Percentiles rank a stretch among this genome's conserved stretches.
These are phyloP conservation scores for Delitschia confertaspora DNA, from an alignment of 495 filamentous ascomycete species.

Conservation along the genomic window DNA sequence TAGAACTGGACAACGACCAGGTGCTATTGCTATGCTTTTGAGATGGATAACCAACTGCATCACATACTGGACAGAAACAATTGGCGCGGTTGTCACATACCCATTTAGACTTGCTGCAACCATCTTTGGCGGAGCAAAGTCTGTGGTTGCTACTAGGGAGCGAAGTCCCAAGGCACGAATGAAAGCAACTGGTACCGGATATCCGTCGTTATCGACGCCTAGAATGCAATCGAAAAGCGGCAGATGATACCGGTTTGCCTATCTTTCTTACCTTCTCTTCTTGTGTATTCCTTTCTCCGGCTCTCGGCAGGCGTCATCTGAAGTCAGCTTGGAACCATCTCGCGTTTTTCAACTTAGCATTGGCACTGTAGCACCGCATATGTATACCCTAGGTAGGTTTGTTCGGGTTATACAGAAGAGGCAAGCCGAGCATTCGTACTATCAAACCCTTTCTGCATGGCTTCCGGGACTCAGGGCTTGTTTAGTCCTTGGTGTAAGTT, in stretches of 20 bases:
- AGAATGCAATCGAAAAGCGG: slow-evolving; percentile 21
- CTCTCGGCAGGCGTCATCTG: neutral
- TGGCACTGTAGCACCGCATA: too few relatives aligned
- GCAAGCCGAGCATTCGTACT: too few relatives aligned
- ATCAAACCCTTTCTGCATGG: too few relatives aligned
- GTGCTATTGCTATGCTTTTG: slow-evolving; percentile 16
- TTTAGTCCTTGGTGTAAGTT: too few relatives aligned
- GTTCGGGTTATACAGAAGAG: too few relatives aligned
- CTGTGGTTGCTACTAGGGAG: slow-evolving; percentile 11
- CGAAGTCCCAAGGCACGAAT: slow-evolving; percentile 7
- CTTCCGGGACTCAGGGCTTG: too few relatives aligned
- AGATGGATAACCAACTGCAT: slow-evolving; percentile 10
- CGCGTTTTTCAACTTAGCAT: too few relatives aligned
- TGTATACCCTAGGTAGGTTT: too few relatives aligned
- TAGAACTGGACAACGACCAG: slow-evolving; percentile 37
- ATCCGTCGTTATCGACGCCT: slow-evolving; percentile 12
- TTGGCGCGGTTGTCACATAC: slow-evolving; percentile 14
- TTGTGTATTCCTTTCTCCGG: neutral
- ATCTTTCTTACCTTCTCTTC: slow-evolving; percentile 1
- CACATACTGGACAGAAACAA: slow-evolving; percentile 12
- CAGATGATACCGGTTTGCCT: slow-evolving; percentile 4
- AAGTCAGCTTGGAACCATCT: too few relatives aligned
- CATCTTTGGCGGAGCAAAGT: slow-evolving; percentile 6
- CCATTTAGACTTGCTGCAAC: slow-evolving; percentile 11
- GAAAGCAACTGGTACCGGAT: slow-evolving; percentile 8